A percentile compares a stretch with the other conserved stretches of the same genome.
phyloP scores from a whole-genome alignment of 2,329 filamentous ascomycete genomes.

The Neonectria hederae region DNA sequence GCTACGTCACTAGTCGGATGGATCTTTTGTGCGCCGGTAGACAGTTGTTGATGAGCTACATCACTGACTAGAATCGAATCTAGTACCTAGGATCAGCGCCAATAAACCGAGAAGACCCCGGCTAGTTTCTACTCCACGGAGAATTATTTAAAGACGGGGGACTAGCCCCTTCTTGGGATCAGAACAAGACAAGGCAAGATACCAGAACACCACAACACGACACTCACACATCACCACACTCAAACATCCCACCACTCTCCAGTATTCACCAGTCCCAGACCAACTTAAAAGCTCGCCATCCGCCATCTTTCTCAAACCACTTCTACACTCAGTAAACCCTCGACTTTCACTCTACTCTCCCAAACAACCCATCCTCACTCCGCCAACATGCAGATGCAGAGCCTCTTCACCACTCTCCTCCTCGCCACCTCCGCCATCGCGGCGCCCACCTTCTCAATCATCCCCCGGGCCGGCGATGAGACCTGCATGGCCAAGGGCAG shows the following conservation, averaged over 20 bases:
- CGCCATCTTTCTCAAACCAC: conserved; percentile 12
- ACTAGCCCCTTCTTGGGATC: conserved; percentile 13
- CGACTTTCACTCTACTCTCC: neutral
- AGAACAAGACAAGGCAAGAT: neutral
- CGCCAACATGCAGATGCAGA: conserved; percentile 34
- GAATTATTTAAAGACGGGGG: conserved; percentile 30
- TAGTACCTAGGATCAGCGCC: neutral
- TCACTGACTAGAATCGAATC: neutral
- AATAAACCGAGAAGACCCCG: neutral
- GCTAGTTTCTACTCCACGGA: neutral
- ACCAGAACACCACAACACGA: neutral
- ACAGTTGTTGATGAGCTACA: conserved; percentile 30
- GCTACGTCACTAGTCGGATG: conserved; percentile 36
- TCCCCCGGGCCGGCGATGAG: conserved; percentile 21
- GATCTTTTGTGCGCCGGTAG: conserved; percentile 25
- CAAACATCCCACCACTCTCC: neutral
- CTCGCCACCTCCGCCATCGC: conserved; percentile 43
- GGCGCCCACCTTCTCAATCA: conserved; percentile 32
- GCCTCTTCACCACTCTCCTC: conserved; percentile 40
- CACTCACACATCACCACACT: conserved; percentile 5
- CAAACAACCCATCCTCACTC: conserved; percentile 8
- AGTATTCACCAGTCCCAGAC: conserved; percentile 19
- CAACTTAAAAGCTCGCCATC: conserved; percentile 28
- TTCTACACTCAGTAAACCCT: neutral
- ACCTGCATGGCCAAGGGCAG: conserved; percentile 38